These are phyloP conservation scores for Blastocystis sp. DNA, from an alignment of 352 stramenopile genomes.

Conservation along the genomic window DNA sequence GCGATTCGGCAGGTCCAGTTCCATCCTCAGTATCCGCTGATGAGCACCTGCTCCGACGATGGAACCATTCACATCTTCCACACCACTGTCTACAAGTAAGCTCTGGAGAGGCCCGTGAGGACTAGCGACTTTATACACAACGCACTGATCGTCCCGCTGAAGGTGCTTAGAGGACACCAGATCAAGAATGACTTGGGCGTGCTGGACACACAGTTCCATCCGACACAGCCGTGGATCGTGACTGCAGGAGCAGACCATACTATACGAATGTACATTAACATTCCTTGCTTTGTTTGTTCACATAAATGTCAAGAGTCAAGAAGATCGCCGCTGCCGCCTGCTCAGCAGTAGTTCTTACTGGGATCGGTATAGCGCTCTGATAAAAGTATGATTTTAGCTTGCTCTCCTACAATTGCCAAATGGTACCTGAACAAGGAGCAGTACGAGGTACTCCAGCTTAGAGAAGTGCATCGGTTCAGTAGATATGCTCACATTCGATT, in stretches of 20 bases:
- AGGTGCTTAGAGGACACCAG: constrained; percentile 88
- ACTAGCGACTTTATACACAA: constrained; percentile 93
- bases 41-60: constrained; percentile 95
- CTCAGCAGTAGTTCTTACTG: background rate
- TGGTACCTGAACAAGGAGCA: background rate
- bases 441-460: background rate
- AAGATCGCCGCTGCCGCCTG: background rate
- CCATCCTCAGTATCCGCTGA: constrained; percentile 87
- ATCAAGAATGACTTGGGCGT: constrained; percentile 83
- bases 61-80: constrained; percentile 98
- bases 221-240: constrained; percentile 87
- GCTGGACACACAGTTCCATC: constrained; percentile 89
- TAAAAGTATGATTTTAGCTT: background rate
- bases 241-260: constrained; percentile 85
- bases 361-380: background rate
- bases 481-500: background rate
- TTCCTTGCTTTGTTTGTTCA: constrained; percentile 65
- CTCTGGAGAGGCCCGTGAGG: background rate
- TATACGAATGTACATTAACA: constrained; percentile 92
- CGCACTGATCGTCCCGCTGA: constrained; percentile 95
- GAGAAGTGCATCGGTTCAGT: background rate
- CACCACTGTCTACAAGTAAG: constrained; percentile 87
- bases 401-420: background rate
- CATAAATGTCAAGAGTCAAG: background rate
- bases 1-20: constrained; percentile 86